These are phyloP conservation scores for Cladosporium sp. DNA, from an alignment of 2,329 filamentous ascomycete species.

Conservation along the genomic window DNA sequence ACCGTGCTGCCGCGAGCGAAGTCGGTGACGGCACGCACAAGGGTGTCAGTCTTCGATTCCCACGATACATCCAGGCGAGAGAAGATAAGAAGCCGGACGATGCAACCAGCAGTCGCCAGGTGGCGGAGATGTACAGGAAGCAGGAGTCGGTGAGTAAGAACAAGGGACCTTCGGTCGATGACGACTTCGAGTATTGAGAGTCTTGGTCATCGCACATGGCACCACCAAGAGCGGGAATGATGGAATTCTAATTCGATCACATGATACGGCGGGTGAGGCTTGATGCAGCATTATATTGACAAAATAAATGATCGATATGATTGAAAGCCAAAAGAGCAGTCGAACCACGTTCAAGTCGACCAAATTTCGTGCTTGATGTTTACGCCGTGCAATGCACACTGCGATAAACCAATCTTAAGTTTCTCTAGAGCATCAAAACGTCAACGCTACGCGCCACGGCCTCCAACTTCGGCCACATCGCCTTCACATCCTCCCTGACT, in stretches of 20 bases:
- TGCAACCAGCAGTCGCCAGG: conserved; percentile 77
- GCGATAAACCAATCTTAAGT: too few species aligned
- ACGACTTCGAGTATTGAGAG: conserved; percentile 92
- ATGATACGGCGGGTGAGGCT: too few species aligned
- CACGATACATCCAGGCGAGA: conserved; percentile 82
- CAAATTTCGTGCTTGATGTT: too few species aligned
- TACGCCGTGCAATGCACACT: too few species aligned
- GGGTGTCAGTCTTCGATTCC: conserved; percentile 86
- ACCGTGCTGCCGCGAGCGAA: conserved; percentile 84
- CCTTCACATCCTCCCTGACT: conserved; percentile 53
- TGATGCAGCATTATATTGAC: too few species aligned
- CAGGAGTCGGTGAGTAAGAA: conserved; percentile 87
- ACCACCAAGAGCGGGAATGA: not conserved
- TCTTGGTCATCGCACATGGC: not conserved
- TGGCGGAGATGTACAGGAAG: conserved; percentile 94
- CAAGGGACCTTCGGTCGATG: conserved; percentile 83
- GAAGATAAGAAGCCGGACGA: conserved; percentile 96
- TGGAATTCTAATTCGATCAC: too few species aligned
- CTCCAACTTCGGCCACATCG: conserved; percentile 51
- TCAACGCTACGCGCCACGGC: conserved; percentile 24
- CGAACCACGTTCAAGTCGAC: too few species aligned
- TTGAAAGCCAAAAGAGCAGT: too few species aligned
- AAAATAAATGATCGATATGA: too few species aligned
- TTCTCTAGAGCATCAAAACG: conserved; percentile 31
- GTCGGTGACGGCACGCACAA: conserved; percentile 58